phyloP scores from a whole-genome alignment of 176 grass and related monocot species.

The Lolium rigidum region DNA sequence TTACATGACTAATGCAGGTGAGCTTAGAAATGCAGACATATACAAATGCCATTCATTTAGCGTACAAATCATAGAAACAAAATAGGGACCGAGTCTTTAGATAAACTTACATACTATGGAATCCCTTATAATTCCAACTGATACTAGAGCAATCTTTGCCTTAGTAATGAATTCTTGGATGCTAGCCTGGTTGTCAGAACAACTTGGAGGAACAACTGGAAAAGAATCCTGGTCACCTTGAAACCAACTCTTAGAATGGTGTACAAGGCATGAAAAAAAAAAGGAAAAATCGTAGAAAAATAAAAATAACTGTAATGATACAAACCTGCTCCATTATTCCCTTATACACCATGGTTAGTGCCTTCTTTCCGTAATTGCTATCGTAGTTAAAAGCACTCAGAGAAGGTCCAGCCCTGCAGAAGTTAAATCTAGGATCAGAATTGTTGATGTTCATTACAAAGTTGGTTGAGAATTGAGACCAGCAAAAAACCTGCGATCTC shows the following conservation, averaged over 20 bases:
- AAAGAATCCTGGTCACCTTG: conserved; percentile 79
- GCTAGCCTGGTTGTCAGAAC: conserved; percentile 71
- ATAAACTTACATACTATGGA: conserved; percentile 72
- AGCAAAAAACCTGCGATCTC: conserved; percentile 80
- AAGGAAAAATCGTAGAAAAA: conserved; percentile 11
- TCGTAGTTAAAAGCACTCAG: conserved; percentile 98
- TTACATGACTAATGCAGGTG: conserved; percentile 1
- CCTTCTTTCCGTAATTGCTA: conserved; percentile 89
- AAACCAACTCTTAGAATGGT: conserved; percentile 61
- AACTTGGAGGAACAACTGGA: conserved; percentile 83
- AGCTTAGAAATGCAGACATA: background rate
- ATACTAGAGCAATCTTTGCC: conserved; percentile 86
- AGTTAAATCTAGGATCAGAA: conserved; percentile 37
- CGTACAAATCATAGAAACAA: conserved; percentile 26
- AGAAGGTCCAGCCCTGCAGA: conserved; percentile 81
- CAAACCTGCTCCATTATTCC: conserved; percentile 98
- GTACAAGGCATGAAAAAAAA: conserved; percentile 27
- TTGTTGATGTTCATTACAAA: conserved; percentile 16
- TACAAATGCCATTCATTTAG: conserved; percentile 25
- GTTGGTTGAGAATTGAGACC: conserved; percentile 49
- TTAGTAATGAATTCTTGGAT: conserved; percentile 72
- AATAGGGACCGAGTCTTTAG: conserved; percentile 1
- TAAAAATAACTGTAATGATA: conserved; percentile 30
- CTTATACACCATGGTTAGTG: conserved; percentile 80
- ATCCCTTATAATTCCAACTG: conserved; percentile 96